Evolutionary conservation across 805 yeast species (phyloP).

Genomic region (Candida fluviatilis): DNA sequence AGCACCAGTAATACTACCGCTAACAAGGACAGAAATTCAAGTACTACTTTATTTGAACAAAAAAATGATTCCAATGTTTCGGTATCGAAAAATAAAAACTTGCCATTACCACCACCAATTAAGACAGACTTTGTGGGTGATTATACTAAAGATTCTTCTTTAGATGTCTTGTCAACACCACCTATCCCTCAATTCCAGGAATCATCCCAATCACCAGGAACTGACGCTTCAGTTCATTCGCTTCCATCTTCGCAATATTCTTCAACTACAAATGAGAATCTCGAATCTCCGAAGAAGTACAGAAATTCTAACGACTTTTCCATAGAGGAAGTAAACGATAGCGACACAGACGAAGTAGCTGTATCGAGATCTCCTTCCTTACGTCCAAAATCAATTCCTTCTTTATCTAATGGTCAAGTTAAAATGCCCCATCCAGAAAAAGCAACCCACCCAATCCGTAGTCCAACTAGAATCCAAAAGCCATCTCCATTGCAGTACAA

Average conservation of each 20-base stretch:
- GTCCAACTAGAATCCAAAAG: slow-evolving; percentile 1
- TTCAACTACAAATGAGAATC: background rate
- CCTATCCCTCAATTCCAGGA: background rate
- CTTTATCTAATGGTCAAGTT: background rate
- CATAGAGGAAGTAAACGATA: slow-evolving; percentile 39
- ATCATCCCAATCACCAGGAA: background rate
- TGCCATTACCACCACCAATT: slow-evolving; percentile 13
- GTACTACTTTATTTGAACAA: background rate
- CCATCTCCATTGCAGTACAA: background rate
- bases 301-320: slow-evolving; percentile 20
- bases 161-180: background rate
- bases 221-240: background rate
- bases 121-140: background rate
- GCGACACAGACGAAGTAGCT: slow-evolving; percentile 17
- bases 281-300: background rate
- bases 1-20: background rate
- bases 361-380: slow-evolving; percentile 2
- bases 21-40: slow-evolving; percentile 3
- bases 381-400: slow-evolving; percentile 1
- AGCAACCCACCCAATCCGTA: background rate
- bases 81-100: slow-evolving; percentile 10
- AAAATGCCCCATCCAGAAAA: background rate
- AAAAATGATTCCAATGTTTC: slow-evolving; percentile 7
- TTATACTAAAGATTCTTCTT: background rate
- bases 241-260: background rate